Base-by-base conservation (phyloP, 768 basidiomycete species). In the Suillus fuscotomentosus region DNA sequence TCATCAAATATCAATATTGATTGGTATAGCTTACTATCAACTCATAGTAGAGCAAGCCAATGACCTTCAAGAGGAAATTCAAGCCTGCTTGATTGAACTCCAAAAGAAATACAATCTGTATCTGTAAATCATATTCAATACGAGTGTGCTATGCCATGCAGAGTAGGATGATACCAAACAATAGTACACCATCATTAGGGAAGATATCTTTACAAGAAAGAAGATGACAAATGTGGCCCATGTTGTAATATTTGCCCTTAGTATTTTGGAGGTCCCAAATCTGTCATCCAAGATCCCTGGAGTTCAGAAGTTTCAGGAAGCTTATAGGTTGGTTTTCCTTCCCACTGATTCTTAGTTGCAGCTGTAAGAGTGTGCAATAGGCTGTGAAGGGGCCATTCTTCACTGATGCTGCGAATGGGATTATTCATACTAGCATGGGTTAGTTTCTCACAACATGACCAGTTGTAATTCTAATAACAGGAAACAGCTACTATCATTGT, bases 241-340 rank as follows among this genome's bases (percentile, higher is more conserved):
- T 60, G 75, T 88, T 31, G 62, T 88, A 14, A 76, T 88, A 34
- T 84, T 84, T 0, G 86, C 85, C 2, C 65, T 80, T 34, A 83
- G 85, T 5, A 54, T 82, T 27, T 76, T 88, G 4, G 80, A 84
- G 53, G 70, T 76, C 22, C 84, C 84, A 17, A 77, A 70, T 5
- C 75, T 67, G 70, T 80, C 70, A 62, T 76, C 67, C 68, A 63
- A 71, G 5, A 70, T 82, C 38, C 69, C 70, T 6, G 80, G 79
- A 6, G 45, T 81, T 3, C 70, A 74, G 9, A 64, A 63, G 4
- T 88, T 87, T 72, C 74, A 80, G 60, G 86, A 87, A 1, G 61
- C 70, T 5, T 70, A 24, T 24, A 24, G 24, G 1, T 24, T 24
- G 24, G 24, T 24, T 24, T 24, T 24, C 24, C 24, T 24, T 24